Base-by-base conservation (phyloP, 768 basidiomycete genomes). In the Russula compacta region DNA sequence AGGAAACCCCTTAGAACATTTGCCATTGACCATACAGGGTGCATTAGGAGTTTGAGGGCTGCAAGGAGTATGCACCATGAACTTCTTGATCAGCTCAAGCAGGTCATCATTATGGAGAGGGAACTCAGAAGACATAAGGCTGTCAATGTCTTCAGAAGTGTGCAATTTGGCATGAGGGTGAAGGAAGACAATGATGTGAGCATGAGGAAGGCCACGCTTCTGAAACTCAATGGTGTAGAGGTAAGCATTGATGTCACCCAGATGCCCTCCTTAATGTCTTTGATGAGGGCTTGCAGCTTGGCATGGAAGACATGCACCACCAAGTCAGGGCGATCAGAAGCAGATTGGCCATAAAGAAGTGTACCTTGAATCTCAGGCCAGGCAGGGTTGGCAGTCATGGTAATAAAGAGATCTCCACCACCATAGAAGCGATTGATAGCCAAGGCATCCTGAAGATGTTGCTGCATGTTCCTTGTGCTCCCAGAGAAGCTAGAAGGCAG, bases 1-100 rank as follows among this genome's bases (percentile, higher is more conserved):
- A 6, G 79, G 79, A 72, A 69, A 83, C 12, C 57, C 33, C 59
- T 80, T 81, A 1, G 71, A 67, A 66, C 81, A 81, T 42, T 58
- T 63, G 0, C 72, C 74, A 63, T 79, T 69, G 14, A 68, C 70
- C 76, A 80, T 73, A 29, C 53, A 54, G 11, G 29, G 29, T 4
- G 53, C 39, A 10, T 11, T 33, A 9, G 46, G 24, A 12, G 29
- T 47, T 5, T 12, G 3, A 1, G 1, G n/a, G n/a, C 46, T 21
- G 14, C 46, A 47, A 12, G 46, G 46, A 14, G 73, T 76, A 75
- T 83, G 81, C 0, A 81, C 66, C 79, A 81, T 81, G 52, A 58
- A 72, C 36, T 60, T 63, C 43, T 72, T 73, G 19, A 82, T 74
- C 14, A 70, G 69, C 1, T 74, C 70, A 68, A 73, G 77, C 0